Evolutionary conservation across 768 basidiomycete species (phyloP), one percentile per base, ranked within the genome.

Genomic region (Leccinellum luteum): DNA sequence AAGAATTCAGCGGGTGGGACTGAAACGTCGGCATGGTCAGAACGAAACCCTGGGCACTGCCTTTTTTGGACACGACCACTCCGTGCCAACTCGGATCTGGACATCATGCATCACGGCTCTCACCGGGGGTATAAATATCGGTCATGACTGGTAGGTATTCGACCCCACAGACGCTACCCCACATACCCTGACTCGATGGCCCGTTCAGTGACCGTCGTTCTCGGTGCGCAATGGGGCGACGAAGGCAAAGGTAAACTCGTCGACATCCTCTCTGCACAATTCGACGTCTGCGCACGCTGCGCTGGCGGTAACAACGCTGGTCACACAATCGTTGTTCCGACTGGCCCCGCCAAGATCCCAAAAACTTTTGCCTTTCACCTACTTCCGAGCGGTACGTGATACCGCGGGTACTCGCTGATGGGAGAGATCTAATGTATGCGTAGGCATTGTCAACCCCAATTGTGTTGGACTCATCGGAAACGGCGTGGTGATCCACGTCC

Each of bases 291-390:
- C 67, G 96, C 94, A 19, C 84, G 97, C 48, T 98, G 94, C 71
- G 97, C 97, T 13, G 97, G 97, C 14, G 97, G 97, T 12, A 98
- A 98, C 78, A 99, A 99, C 71, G 97, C 97, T 23, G 97, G 97
- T 2, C 97, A 99, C 76, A 98, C 97, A 23, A 98, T 99, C 72
- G 89, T 99, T 61, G 92, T 86, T 6, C 86, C 88, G 6, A 72
- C 83, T 25, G 82, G 84, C 12, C 81, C 85, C 48, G 83, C 91
- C 58, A 82, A 83, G 47, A 78, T 84, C 57, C 84, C 85, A 74
- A 94, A 83, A 63, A 94, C 86, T 2, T 98, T 90, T 74, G 94
- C 94, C 38, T 99, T 99, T 74, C 97, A 98, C 78, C 78, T 98
- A 15, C 78, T 98, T 28, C 97, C 97, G 1, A 91, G 90, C 66